Base-by-base conservation (phyloP, 2,329 filamentous ascomycete genomes). In the Diaporthe citrichinensis region DNA sequence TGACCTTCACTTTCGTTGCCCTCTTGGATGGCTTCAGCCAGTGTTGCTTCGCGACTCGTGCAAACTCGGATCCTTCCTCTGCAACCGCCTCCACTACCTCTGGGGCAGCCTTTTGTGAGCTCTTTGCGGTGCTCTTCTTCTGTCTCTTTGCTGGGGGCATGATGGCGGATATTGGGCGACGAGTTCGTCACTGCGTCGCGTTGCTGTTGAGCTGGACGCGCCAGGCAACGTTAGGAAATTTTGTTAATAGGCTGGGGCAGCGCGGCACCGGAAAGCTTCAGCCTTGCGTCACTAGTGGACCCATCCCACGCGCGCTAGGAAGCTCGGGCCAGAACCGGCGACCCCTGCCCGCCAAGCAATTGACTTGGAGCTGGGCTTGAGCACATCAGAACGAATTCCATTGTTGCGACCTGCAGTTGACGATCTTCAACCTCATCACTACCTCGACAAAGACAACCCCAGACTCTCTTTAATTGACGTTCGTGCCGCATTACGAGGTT, bases 41-140 rank as follows among this genome's bases (percentile, higher is more conserved):
- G 85, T 96, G 90, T 84, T 94, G 92, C 81, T 92, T 91, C 77
- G 97, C 97, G 78, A 98, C 87, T 83, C 94, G 90, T 80, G 93
- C 92, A 85, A 95, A 95, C 78, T 90, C 86, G 80, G 88, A 92
- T 28, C 67, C 69, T 39, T 72, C 76, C 81, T 95, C 93, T 81
- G 92, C 92, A 79, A 94, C 92, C 77, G 94, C 83, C 80, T 93
- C 94, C 79, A 92, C 90, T 78, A 93, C 88, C 8, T 92, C 92
- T 9, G 93, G 91, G 59, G 92, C 90, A 74, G 80, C 82, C 71
- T 85, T 82, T 77, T 86, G 84, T 59, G 84, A 80, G 80, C 84
- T 84, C 76, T 86, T 82, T 78, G 85, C 85, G 76, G 86, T 84
- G 83, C 87, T 88, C 84, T 88, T 88, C 81, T 88, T 91, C 78